Percentiles rank a stretch among this genome's conserved stretches.
Evolutionary conservation across 345 rosid species (phyloP).

Genomic region (Brassica juncea): DNA sequence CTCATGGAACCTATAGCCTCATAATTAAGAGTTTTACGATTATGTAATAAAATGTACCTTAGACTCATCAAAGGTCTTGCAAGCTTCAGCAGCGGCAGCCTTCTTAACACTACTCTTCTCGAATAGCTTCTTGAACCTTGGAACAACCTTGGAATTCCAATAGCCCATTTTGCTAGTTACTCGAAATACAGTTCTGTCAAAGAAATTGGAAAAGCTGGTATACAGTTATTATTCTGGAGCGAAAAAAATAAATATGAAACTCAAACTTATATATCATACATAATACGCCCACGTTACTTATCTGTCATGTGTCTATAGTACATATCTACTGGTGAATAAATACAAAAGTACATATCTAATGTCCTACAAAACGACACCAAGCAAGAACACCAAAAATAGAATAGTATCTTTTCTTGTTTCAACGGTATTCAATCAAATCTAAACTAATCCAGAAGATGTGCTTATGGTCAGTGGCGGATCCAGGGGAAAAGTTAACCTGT

Average conservation of each 20-base stretch:
- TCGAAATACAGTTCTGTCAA: constrained; percentile 13
- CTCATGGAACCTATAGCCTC: neutral
- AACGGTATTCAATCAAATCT: too few relatives aligned
- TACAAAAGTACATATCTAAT: too few relatives aligned
- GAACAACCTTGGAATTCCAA: constrained; percentile 83
- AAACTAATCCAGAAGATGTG: too few relatives aligned
- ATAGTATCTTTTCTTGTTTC: too few relatives aligned
- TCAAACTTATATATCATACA: neutral
- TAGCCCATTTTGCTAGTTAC: constrained; percentile 51
- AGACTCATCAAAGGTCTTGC: constrained; percentile 76
- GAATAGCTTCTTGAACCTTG: constrained; percentile 77
- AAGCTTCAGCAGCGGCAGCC: constrained; percentile 81
- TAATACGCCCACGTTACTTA: too few relatives aligned
- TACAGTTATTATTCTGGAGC: neutral
- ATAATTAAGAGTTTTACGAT: neutral
- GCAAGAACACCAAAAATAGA: too few relatives aligned
- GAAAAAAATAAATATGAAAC: neutral
- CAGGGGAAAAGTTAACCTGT: too few relatives aligned
- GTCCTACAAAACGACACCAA: too few relatives aligned
- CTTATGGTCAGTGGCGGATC: too few relatives aligned
- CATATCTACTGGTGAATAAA: too few relatives aligned
- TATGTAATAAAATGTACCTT: constrained; percentile 46
- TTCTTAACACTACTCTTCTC: constrained; percentile 69
- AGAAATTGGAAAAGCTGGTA: neutral
- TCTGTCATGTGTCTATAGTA: too few relatives aligned